Percentiles rank a stretch among this genome's conserved stretches.
Conservation (phyloP, 1,284 basidiomycete species). For the Lentinula novae-zelandiae region DNA sequence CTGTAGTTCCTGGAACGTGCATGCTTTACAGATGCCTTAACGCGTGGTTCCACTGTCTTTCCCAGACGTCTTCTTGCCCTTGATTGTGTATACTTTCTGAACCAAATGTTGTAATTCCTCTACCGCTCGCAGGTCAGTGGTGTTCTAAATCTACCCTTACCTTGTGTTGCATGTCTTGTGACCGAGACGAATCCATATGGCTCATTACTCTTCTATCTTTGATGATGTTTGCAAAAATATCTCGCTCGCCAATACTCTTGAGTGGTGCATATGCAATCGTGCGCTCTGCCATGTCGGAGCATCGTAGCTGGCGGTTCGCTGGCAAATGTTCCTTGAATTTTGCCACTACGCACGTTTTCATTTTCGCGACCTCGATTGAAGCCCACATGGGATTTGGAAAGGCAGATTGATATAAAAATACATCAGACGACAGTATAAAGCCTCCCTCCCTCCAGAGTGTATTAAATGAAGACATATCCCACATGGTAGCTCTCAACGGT, state of each 20-base stretch:
- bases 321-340: too few species aligned
- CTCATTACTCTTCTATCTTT: neutral
- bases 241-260: too few species aligned
- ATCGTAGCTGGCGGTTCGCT: too few species aligned
- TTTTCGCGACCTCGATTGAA: neutral
- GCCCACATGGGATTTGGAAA: neutral
- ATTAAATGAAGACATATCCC: neutral
- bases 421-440: neutral
- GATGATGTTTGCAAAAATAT: neutral
- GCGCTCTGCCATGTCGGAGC: too few species aligned
- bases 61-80: too few species aligned
- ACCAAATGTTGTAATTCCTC: too few species aligned
- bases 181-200: neutral
- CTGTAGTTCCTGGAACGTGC: neutral
- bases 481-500: constrained; percentile 2
- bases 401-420: neutral
- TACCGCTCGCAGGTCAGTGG: neutral
- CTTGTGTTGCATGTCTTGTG: neutral
- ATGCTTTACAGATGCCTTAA: neutral
- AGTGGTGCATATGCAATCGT: neutral
- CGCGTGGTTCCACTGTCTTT: too few species aligned
- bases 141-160: neutral
- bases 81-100: too few species aligned
- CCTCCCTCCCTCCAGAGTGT: neutral
- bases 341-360: neutral